Conservation (phyloP, 1,139 yeast species). For the Geotrichum phurueaensis region DNA sequence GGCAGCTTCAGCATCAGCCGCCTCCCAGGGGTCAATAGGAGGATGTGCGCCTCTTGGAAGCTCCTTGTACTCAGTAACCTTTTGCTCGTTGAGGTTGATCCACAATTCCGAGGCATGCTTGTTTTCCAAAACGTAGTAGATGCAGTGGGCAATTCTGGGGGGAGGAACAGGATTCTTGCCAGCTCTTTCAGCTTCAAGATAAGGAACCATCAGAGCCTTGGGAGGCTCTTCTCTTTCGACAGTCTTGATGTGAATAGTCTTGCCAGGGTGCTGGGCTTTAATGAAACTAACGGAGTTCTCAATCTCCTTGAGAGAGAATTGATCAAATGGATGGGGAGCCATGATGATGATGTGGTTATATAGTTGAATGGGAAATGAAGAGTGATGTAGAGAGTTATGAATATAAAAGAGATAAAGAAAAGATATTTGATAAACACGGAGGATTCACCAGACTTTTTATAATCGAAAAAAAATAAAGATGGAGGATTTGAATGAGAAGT, state of each 20-base stretch:
- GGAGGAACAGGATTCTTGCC: slow-evolving; percentile 50
- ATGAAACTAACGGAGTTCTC: slow-evolving; percentile 50
- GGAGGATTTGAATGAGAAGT: not conserved
- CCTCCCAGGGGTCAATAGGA: slow-evolving; percentile 69
- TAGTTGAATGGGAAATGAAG: not conserved
- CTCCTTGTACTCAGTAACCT: slow-evolving; percentile 49
- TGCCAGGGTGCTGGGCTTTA: slow-evolving; percentile 44
- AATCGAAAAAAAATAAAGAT: not conserved
- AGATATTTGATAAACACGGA: not conserved
- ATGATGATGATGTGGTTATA: slow-evolving; percentile 9
- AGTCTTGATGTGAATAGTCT: slow-evolving; percentile 59
- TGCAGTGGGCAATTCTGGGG: slow-evolving; percentile 58
- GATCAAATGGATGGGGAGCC: slow-evolving; percentile 53
- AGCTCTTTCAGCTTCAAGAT: slow-evolving; percentile 60
- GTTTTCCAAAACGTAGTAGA: slow-evolving; percentile 57
- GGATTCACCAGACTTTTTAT: not conserved
- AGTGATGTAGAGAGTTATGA: not conserved
- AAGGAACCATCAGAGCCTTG: slow-evolving; percentile 63
- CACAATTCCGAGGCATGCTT: slow-evolving; percentile 63
- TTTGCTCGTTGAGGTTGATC: slow-evolving; percentile 56
- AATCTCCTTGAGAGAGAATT: slow-evolving; percentile 61
- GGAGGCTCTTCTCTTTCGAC: slow-evolving; percentile 78
- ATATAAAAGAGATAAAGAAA: not conserved
- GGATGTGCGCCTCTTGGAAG: slow-evolving; percentile 65
- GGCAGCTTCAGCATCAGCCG: slow-evolving; percentile 57